Base-by-base conservation (phyloP, 257 asterid genomes). In the Nicotiana knightiana region DNA sequence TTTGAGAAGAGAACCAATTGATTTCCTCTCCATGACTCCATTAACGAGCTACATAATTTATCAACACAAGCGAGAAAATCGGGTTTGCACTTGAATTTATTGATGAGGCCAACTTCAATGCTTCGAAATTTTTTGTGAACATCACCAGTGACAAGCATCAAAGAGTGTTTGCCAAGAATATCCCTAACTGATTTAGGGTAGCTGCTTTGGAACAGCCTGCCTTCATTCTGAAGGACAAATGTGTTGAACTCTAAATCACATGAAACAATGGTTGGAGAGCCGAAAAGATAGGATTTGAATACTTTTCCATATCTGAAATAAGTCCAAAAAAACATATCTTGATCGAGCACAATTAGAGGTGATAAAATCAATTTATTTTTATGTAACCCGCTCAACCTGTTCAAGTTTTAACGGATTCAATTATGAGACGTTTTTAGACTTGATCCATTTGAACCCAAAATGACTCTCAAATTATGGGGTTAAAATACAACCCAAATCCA, bases 161-260 rank as follows among this genome's bases (percentile, higher is more conserved):
- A 83, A 0, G 97, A 93, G 5, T 85, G 26, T 1, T 84, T 82
- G 0, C 97, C 97, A 1, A 94, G 93, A 33, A 94, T 89, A 54
- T 90, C 94, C 3, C 57, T 88, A 1, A 94, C 87, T 0, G 96
- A 85, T 35, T 90, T 93, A 0, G 98, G 98, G 8, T 94, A 94
- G 53, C 90, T 89, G 80, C 89, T 91, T 13, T 65, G 85, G 76
- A 94, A 94, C 4, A 90, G 18, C 77, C 55, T 90, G 57, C 66
- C 97, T 61, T 94, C 98, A 70, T 94, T 94, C 5, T 91, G 97
- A 7, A 94, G 93, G 18, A 94, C 71, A 81, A 91, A 94, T 54
- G 16, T 54, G 75, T 53, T 93, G 37, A 94, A 83, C 54, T 91
- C 97, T 4, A 89, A 71, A 59, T 92, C 97, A 53, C 97, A 94